Evolutionary conservation across 2,329 filamentous ascomycete species (phyloP).

Genomic region (Neonectria magnoliae): DNA sequence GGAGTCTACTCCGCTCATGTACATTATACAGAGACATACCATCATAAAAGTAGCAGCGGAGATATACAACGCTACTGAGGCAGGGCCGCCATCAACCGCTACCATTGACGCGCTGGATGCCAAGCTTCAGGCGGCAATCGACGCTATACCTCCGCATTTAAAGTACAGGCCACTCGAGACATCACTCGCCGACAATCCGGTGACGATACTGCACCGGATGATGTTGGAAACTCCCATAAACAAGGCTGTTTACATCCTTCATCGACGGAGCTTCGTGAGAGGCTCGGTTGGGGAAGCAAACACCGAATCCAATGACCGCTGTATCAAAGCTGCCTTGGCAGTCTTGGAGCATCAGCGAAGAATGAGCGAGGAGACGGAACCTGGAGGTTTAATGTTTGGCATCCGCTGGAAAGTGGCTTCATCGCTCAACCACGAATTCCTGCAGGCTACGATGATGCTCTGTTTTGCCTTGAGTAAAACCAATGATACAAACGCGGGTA

Average conservation of each 20-base stretch:
- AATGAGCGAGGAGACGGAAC: slow-evolving; percentile 30
- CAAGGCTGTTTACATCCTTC: slow-evolving; percentile 20
- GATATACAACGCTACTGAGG: slow-evolving; percentile 22
- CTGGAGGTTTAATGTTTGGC: slow-evolving; percentile 30
- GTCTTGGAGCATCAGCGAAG: slow-evolving; percentile 30
- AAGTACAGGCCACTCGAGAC: slow-evolving; percentile 15
- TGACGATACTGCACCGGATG: slow-evolving; percentile 12
- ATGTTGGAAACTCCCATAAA: slow-evolving; percentile 17
- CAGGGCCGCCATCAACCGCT: background rate
- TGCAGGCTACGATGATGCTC: slow-evolving; percentile 34
- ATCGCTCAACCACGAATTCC: slow-evolving; percentile 30
- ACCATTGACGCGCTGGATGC: background rate
- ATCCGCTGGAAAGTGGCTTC: slow-evolving; percentile 34
- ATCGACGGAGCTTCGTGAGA: slow-evolving; percentile 20
- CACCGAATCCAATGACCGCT: slow-evolving; percentile 6
- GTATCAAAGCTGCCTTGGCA: slow-evolving; percentile 23
- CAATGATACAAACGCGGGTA: background rate
- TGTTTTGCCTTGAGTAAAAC: slow-evolving; percentile 27
- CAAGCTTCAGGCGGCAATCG: slow-evolving; percentile 7
- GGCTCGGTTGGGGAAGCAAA: background rate
- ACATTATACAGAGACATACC: slow-evolving; percentile 11
- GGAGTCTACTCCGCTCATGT: slow-evolving; percentile 2
- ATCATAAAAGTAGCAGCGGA: slow-evolving; percentile 16
- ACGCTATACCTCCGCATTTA: background rate
- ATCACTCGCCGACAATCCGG: slow-evolving; percentile 7